Conservation (phyloP, 192 early-diverging fungal genomes). For the Coemansia sp. region DNA sequence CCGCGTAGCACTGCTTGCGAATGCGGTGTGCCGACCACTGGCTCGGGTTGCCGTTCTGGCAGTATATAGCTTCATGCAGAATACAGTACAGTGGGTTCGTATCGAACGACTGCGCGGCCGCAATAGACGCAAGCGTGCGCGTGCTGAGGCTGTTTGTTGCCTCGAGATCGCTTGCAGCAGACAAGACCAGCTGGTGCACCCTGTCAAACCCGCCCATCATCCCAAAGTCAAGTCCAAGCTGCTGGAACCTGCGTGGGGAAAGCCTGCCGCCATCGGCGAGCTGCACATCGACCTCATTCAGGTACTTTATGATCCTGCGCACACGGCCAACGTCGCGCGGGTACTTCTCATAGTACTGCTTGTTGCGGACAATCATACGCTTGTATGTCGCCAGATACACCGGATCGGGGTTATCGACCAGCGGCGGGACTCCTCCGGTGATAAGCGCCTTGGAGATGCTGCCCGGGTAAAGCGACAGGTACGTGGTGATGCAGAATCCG, state of each 20-base stretch:
- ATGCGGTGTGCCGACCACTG: constrained; percentile 65
- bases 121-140: constrained; percentile 47
- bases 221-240: constrained; percentile 65
- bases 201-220: constrained; percentile 63
- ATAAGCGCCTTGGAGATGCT: constrained; percentile 65
- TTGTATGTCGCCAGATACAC: constrained; percentile 63
- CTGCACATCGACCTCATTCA: constrained; percentile 49
- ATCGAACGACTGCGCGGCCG: constrained; percentile 53
- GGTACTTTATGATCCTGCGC: constrained; percentile 58
- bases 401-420: constrained; percentile 60
- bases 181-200: constrained; percentile 58
- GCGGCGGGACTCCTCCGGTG: constrained; percentile 69
- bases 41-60: constrained; percentile 58
- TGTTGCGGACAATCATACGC: constrained; percentile 61
- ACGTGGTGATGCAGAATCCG: constrained; percentile 69
- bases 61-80: constrained; percentile 68
- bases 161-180: constrained; percentile 52
- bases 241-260: constrained; percentile 67
- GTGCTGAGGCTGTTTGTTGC: constrained; percentile 36
- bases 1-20: constrained; percentile 50
- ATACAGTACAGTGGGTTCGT: constrained; percentile 65
- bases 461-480: constrained; percentile 64
- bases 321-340: constrained; percentile 64
- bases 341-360: constrained; percentile 64
- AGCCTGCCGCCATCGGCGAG: constrained; percentile 64